These are phyloP conservation scores for Endoconidiophora polonica DNA, from an alignment of 2,329 filamentous ascomycete species.

Conservation along the genomic window DNA sequence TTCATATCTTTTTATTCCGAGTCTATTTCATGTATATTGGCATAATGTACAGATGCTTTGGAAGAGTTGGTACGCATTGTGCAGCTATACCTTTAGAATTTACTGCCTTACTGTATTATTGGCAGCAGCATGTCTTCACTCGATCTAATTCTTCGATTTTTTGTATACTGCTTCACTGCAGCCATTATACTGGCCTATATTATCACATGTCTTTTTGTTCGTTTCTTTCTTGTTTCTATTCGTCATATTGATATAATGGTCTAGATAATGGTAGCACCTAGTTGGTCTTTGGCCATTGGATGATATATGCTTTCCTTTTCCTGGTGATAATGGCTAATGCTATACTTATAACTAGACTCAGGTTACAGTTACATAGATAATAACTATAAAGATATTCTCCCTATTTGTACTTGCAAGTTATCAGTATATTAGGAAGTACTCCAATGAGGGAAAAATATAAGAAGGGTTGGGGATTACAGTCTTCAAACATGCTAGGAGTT, in stretches of 20 bases:
- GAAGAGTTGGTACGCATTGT: neutral
- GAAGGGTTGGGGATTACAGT: neutral
- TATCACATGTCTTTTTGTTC: neutral
- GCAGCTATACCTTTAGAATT: neutral
- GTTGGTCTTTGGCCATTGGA: neutral
- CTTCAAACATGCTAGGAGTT: no score
- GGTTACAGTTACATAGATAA: no score
- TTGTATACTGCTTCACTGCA: neutral
- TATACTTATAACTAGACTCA: no score
- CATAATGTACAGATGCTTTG: neutral
- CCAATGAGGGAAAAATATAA: no score
- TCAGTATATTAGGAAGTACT: neutral
- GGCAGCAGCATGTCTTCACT: neutral
- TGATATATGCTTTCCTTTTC: neutral
- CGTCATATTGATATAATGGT: conserved; percentile 1
- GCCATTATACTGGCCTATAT: neutral
- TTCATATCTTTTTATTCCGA: neutral
- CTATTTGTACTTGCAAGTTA: neutral
- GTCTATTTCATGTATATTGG: neutral
- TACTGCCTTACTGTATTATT: neutral
- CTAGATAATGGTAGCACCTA: conserved; percentile 7
- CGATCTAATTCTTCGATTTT: conserved; percentile 5
- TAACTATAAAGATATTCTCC: neutral
- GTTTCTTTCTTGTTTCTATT: neutral
- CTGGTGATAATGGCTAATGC: no score